Conservation (phyloP, 257 asterid species). For the Solanum virginianum region DNA sequence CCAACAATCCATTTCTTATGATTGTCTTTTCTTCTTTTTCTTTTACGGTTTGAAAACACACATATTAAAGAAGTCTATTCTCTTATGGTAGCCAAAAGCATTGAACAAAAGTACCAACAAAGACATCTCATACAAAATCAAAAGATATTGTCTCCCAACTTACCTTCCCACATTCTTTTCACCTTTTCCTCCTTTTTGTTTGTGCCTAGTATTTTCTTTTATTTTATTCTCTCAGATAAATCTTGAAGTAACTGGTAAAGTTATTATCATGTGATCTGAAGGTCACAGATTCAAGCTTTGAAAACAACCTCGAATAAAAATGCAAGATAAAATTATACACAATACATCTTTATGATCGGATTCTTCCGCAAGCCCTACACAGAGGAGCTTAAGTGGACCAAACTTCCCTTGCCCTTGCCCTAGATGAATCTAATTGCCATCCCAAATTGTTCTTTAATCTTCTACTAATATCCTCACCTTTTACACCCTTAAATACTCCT, state of each 20-base stretch:
- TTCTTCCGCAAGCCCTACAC: too few relatives aligned
- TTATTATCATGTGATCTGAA: too few relatives aligned
- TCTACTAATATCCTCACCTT: slow-evolving; percentile 19
- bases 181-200: slow-evolving; percentile 8
- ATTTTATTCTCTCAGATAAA: not conserved
- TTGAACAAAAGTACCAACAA: slow-evolving; percentile 11
- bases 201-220: not conserved
- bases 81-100: slow-evolving; percentile 19
- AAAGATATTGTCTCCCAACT: slow-evolving; percentile 41
- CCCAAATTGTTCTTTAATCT: slow-evolving; percentile 12
- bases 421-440: slow-evolving; percentile 15
- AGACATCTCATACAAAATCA: slow-evolving; percentile 29
- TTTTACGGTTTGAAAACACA: slow-evolving; percentile 17
- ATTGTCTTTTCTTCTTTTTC: slow-evolving; percentile 13
- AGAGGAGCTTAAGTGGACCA: too few relatives aligned
- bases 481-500: not conserved
- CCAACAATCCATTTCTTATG: slow-evolving; percentile 19
- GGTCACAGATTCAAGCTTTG: too few relatives aligned
- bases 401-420: not conserved
- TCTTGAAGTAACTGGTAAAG: too few relatives aligned
- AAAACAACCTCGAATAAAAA: fast-evolving
- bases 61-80: slow-evolving; percentile 21
- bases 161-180: slow-evolving; percentile 18
- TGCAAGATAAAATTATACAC: too few relatives aligned
- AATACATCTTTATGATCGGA: too few relatives aligned